Evolutionary conservation across 306 rosid genomes (phyloP).

Genomic region (Bauhinia variegata): DNA sequence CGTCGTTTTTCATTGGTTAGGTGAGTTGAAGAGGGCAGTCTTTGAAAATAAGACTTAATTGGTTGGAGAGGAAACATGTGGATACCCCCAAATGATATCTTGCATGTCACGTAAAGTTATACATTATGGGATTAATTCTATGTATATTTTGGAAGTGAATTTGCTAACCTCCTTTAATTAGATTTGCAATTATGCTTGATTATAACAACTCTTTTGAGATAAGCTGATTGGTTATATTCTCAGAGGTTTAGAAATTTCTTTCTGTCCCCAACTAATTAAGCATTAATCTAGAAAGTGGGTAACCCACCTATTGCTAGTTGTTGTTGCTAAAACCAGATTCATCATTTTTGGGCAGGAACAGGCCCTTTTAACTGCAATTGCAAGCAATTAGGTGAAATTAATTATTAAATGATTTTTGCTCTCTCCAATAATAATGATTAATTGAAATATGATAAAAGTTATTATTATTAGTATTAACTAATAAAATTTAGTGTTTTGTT

Average conservation of each 20-base stretch:
- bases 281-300: conserved; percentile 17
- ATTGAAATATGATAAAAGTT: no score
- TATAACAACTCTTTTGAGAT: neutral
- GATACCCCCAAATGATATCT: conserved; percentile 39
- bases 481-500: no score
- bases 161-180: conserved; percentile 27
- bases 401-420: neutral
- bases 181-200: neutral
- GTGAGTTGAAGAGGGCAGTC: conserved; percentile 56
- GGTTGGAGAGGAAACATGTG: neutral
- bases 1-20: conserved; percentile 84
- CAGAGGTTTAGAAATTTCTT: conserved; percentile 24
- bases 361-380: conserved; percentile 4
- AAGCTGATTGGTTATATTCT: conserved; percentile 37
- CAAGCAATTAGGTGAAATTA: conserved; percentile 5
- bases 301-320: conserved; percentile 1
- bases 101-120: conserved; percentile 75
- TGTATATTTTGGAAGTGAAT: conserved; percentile 30
- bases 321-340: conserved; percentile 11
- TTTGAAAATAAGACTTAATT: conserved; percentile 47
- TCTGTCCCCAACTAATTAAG: conserved; percentile 15
- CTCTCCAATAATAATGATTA: neutral
- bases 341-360: neutral
- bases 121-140: conserved; percentile 11
- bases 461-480: no score